Percentiles rank a stretch among this genome's conserved stretches.
Evolutionary conservation across 495 filamentous ascomycete genomes (phyloP).

Genomic region (Podospora tetraspora): DNA sequence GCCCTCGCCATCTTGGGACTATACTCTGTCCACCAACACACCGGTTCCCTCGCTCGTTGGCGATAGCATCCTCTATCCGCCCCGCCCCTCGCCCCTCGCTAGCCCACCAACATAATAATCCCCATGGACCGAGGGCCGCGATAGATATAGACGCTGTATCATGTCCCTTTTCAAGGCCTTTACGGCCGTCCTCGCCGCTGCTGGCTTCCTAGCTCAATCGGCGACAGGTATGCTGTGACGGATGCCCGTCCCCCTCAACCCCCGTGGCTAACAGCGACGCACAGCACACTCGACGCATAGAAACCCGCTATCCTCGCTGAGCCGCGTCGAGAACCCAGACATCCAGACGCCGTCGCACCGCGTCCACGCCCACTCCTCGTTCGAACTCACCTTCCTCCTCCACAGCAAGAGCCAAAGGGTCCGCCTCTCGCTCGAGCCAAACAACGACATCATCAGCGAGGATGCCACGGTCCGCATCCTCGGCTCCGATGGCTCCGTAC

Average conservation of each 20-base stretch:
- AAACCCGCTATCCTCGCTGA: conserved; percentile 69
- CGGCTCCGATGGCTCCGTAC: conserved; percentile 59
- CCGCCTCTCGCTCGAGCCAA: conserved; percentile 80
- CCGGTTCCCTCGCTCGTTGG: not conserved
- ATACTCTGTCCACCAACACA: not conserved
- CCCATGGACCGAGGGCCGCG: conserved; percentile 15
- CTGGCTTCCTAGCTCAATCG: conserved; percentile 27
- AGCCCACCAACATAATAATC: not conserved
- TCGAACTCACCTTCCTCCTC: conserved; percentile 76
- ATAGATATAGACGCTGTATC: conserved; percentile 14
- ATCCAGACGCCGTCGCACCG: conserved; percentile 76
- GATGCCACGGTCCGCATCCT: conserved; percentile 71
- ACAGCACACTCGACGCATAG: conserved; percentile 67
- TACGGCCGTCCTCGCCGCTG: conserved; percentile 30
- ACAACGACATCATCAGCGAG: conserved; percentile 79
- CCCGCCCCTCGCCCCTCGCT: not conserved
- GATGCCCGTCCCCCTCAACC: not conserved
- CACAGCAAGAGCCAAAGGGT: conserved; percentile 62
- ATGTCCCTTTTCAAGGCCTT: conserved; percentile 35
- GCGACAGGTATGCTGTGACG: conserved; percentile 26
- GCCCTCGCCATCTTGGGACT: not conserved
- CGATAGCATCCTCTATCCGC: not conserved
- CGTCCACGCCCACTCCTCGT: conserved; percentile 70
- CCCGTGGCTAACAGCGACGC: conserved; percentile 8
- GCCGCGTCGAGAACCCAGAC: conserved; percentile 64